These are phyloP conservation scores for Epithele typhae DNA, from an alignment of 768 basidiomycete genomes.

Conservation along the genomic window DNA sequence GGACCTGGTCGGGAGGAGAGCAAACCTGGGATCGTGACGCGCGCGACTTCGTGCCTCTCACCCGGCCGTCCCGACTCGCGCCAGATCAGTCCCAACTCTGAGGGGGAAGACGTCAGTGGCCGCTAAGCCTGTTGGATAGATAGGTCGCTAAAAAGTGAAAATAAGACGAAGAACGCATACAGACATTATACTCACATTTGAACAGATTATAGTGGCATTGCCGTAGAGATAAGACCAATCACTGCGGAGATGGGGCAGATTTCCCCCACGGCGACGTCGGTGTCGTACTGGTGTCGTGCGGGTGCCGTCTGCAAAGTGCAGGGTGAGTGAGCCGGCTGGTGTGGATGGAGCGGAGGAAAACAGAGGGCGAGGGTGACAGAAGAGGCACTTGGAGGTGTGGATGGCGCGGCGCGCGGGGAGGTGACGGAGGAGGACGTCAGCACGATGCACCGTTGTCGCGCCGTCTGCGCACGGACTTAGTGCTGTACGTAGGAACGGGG, in stretches of 20 bases:
- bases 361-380: constrained; percentile 11
- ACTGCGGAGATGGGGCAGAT: constrained; percentile 24
- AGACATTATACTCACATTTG: no score
- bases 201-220: no score
- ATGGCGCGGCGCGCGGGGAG: constrained; percentile 15
- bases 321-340: constrained; percentile 2
- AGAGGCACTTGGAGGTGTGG: constrained; percentile 21
- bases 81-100: no score
- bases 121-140: no score
- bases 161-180: no score
- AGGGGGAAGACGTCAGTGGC: no score
- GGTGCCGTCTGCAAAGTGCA: constrained; percentile 21
- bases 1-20: no score
- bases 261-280: constrained; percentile 24
- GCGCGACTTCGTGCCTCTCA: no score
- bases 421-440: constrained; percentile 20
- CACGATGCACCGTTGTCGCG: constrained; percentile 22
- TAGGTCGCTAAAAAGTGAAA: no score
- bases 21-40: no score
- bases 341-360: no score
- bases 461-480: constrained; percentile 11
- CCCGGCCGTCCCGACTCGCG: no score
- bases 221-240: constrained; percentile 19
- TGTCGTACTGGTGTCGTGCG: constrained; percentile 15
- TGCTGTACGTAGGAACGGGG: not conserved